Evolutionary conservation across 2,329 filamentous ascomycete genomes (phyloP).

Genomic region (Penicillium sp.): DNA sequence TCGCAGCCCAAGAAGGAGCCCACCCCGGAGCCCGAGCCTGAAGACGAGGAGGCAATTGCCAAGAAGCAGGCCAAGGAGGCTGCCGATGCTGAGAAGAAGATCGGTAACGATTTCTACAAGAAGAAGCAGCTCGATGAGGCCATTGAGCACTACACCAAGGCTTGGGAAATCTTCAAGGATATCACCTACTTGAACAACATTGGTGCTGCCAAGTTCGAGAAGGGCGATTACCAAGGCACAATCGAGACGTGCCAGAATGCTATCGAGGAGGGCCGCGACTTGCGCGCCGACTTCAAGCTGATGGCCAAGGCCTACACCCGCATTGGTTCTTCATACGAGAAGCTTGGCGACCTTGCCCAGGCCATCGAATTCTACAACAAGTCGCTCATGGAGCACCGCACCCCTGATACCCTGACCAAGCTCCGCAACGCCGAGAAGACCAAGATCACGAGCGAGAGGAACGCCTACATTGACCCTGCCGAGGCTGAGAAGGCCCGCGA

Average conservation of each 20-base stretch:
- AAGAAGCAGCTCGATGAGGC: constrained; percentile 93
- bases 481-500: constrained; percentile 94
- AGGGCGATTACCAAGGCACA: constrained; percentile 81
- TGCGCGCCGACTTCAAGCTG: constrained; percentile 93
- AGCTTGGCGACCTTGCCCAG: constrained; percentile 65
- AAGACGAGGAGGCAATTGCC: constrained; percentile 73
- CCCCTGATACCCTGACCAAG: constrained; percentile 85
- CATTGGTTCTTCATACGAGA: constrained; percentile 90
- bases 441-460: constrained; percentile 65
- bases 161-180: constrained; percentile 90
- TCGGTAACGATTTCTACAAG: constrained; percentile 94
- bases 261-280: constrained; percentile 76
- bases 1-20: constrained; percentile 49
- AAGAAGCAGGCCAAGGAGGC: constrained; percentile 86
- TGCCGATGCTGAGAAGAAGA: constrained; percentile 86
- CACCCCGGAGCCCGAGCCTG: constrained; percentile 54
- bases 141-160: constrained; percentile 87
- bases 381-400: constrained; percentile 92
- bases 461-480: constrained; percentile 76
- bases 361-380: constrained; percentile 87
- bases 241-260: constrained; percentile 83
- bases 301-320: constrained; percentile 95
- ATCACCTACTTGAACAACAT: constrained; percentile 97
- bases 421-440: constrained; percentile 81
- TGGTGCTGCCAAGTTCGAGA: constrained; percentile 87